Evolutionary conservation across 371 early-diverging fungal species (phyloP).

Genomic region (Syncephalis plumigaleata): DNA sequence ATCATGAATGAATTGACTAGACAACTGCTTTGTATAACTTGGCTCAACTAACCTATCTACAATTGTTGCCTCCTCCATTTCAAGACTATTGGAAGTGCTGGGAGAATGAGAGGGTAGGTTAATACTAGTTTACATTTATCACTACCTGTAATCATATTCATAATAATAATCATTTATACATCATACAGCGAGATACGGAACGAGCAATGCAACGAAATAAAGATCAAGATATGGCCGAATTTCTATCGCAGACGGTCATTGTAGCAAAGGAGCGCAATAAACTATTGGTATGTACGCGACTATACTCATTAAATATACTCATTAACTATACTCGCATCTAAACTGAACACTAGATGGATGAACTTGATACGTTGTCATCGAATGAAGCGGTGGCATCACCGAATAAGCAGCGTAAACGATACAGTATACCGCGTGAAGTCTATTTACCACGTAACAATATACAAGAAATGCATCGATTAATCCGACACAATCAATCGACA

Average conservation of each 20-base stretch:
- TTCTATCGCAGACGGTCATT: no score
- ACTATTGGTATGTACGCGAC: no score
- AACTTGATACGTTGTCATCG: slow-evolving; percentile 3
- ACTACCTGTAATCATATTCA: slow-evolving; percentile 10
- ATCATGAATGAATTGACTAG: no score
- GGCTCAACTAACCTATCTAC: slow-evolving; percentile 27
- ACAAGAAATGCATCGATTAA: background rate
- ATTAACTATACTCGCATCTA: slow-evolving; percentile 12
- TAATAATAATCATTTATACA: slow-evolving; percentile 8
- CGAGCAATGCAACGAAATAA: no score
- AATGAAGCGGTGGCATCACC: background rate
- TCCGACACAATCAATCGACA: background rate
- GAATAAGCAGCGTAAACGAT: background rate
- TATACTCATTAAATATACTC: no score
- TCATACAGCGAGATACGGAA: no score
- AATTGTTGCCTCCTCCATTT: slow-evolving; percentile 34
- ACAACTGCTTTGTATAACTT: slow-evolving; percentile 29
- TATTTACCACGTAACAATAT: background rate
- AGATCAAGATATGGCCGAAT: no score
- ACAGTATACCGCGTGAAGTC: background rate
- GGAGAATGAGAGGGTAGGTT: slow-evolving; percentile 21
- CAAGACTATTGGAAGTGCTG: slow-evolving; percentile 48
- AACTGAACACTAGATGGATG: slow-evolving; percentile 11
- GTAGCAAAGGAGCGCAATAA: no score
- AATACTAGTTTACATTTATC: slow-evolving; percentile 6